phyloP scores from a whole-genome alignment of 371 early-diverging fungal species.

The Furculomyces boomerangus region DNA sequence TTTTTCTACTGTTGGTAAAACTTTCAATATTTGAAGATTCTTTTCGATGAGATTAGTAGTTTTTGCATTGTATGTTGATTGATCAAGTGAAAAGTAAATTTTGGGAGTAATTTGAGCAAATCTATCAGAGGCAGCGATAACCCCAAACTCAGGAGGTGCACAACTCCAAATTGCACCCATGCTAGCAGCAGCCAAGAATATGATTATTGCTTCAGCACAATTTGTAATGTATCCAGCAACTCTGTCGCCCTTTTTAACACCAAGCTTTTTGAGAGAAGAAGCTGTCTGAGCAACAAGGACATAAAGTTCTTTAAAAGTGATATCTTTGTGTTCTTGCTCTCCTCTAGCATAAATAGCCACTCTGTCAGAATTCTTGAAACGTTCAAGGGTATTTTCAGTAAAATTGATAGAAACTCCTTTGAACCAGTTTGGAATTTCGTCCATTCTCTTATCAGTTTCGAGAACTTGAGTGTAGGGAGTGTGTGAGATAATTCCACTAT shows the following conservation, averaged over 20 bases:
- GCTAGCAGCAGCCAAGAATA: slow-evolving; percentile 80
- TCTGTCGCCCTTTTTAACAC: slow-evolving; percentile 70
- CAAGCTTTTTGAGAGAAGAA: slow-evolving; percentile 45
- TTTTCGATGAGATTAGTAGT: slow-evolving; percentile 65
- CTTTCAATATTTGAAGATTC: slow-evolving; percentile 44
- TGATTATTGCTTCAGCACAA: slow-evolving; percentile 63
- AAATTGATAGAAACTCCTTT: slow-evolving; percentile 65
- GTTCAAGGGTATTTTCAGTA: slow-evolving; percentile 74
- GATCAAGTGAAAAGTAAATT: slow-evolving; percentile 76
- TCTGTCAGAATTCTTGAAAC: slow-evolving; percentile 25
- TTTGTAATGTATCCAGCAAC: slow-evolving; percentile 90
- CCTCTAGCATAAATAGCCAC: slow-evolving; percentile 59
- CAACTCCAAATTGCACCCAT: slow-evolving; percentile 95
- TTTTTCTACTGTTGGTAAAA: too few species aligned
- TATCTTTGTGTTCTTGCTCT: slow-evolving; percentile 8
- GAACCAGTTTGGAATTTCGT: slow-evolving; percentile 82
- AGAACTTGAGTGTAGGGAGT: slow-evolving; percentile 29
- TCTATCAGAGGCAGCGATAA: slow-evolving; percentile 78
- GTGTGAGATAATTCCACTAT: slow-evolving; percentile 42
- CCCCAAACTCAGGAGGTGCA: slow-evolving; percentile 91
- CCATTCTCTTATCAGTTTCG: slow-evolving; percentile 50
- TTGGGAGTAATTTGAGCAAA: slow-evolving; percentile 89
- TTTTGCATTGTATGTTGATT: slow-evolving; percentile 77
- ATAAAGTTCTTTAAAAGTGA: slow-evolving; percentile 56
- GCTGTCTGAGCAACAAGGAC: slow-evolving; percentile 45